These are phyloP conservation scores for Dendrostoma leiphaemia DNA, from an alignment of 2,329 filamentous ascomycete genomes.

Conservation along the genomic window DNA sequence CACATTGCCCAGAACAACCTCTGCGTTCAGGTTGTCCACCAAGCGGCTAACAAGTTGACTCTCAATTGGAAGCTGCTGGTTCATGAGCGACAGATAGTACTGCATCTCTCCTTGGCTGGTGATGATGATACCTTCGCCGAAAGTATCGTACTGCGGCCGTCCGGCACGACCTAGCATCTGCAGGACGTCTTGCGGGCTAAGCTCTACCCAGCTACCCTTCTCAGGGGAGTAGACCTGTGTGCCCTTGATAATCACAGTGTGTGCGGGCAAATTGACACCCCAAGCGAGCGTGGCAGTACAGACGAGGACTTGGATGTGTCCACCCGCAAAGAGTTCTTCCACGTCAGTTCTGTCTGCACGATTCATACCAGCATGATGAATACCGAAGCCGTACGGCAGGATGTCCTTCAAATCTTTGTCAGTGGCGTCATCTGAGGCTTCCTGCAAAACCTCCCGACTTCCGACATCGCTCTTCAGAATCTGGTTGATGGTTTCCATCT, in stretches of 20 bases:
- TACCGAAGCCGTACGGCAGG: constrained; percentile 93
- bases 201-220: constrained; percentile 96
- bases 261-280: constrained; percentile 97
- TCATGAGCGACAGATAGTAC: constrained; percentile 94
- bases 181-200: constrained; percentile 94
- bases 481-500: constrained; percentile 94
- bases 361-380: constrained; percentile 97
- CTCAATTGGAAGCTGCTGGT: constrained; percentile 96
- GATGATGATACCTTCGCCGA: constrained; percentile 98
- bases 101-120: constrained; percentile 93
- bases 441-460: constrained; percentile 81
- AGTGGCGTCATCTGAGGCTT: constrained; percentile 78
- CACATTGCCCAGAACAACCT: constrained; percentile 91
- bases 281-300: constrained; percentile 98
- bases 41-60: constrained; percentile 92
- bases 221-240: constrained; percentile 98
- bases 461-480: constrained; percentile 91
- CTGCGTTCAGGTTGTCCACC: constrained; percentile 94
- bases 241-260: constrained; percentile 98
- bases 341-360: constrained; percentile 92
- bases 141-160: constrained; percentile 94
- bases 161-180: constrained; percentile 99
- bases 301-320: constrained; percentile 89
- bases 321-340: constrained; percentile 89
- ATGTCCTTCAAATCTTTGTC: constrained; percentile 91